Base-by-base conservation (phyloP, 441 rosid species). In the Gossypium schwendimanii region DNA sequence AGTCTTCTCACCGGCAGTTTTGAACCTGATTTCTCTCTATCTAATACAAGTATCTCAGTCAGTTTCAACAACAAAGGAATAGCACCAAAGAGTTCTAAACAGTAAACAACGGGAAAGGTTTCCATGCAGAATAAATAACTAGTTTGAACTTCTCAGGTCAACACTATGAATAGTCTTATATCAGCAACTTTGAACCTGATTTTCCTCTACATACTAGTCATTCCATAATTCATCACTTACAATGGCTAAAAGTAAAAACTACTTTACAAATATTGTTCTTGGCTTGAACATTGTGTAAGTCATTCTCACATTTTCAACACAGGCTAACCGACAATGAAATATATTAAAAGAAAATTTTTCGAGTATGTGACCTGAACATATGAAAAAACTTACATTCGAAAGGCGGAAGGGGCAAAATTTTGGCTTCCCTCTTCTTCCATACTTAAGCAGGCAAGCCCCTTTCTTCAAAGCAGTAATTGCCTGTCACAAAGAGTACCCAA, bases 321-420 rank as follows among this genome's bases (percentile, higher is more conserved):
- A 47, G 55, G 21, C 70, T 65, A 17, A 47, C 49, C 7, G 21
- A 47, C 31, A 47, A 65, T 3, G 4, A 23, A 23, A 24, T 6
- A 65, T 6, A 3, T 47, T 57, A 54, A 15, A 72, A 52, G 18
- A 53, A 52, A 60, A 18, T 21, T 41, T 14, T 24, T 14, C n/a
- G 2, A 18, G 47, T 18, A 70, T 63, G 64, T 28, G 57, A 66
- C 75, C 9, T 9, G 14, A 47, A 49, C 52, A 31, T 49, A 33
- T 24, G 70, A 6, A 2, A 45, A 65, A 71, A 73, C 96, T 88
- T 83, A 95, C 99, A 84, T 91, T 91, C 61, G 98, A 90, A 79
- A 95, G 99, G 72, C 97, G 92, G 81, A 95, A 92, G 28, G 98
- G 99, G 74, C 99, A 95, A 82, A 89, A 92, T 84, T 95, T 95